Evolutionary conservation across 208 protist genomes (phyloP), one percentile per base, ranked within the genome.

Genomic region (Crithidia acanthocephali): DNA sequence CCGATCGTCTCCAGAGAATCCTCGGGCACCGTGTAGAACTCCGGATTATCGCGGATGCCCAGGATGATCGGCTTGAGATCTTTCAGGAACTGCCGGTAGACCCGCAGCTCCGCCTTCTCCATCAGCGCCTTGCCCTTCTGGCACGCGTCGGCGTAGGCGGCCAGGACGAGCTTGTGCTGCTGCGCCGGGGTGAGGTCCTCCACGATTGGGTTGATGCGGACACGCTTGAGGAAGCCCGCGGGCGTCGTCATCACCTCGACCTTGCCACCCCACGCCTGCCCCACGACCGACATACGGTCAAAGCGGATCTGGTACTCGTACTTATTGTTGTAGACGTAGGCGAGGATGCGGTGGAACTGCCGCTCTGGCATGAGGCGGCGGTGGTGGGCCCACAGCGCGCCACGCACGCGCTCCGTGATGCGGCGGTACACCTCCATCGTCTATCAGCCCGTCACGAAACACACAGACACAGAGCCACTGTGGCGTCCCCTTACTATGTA

Each of bases 251-350:
- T 79, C 32, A 97, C 93, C 79, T 97, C 93, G n/a, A 97, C 89
- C 0, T 74, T 63, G 2, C 93, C 93, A 20, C 67, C 89, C 83
- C 85, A 93, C 67, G 83, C 93, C 8, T 64, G 76, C 6, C 93
- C 93, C 5, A 95, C 90, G 9, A 96, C 88, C 27, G 86, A 81
- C 93, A 97, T 97, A 63, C 83, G 64, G 62, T 97, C 93, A 50
- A 97, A 95, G 1, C 93, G 91, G 25, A 97, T 92, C 58, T 97
- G 93, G 51, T 97, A 85, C 77, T 97, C 93, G 81, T 97, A 97
- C 78, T 97, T 97, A 85, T 97, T 95, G 74, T 95, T 95, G 76
- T 97, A 97, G 11, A 97, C 93, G 74, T 95, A 97, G 13, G 91
- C 93, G 18, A 97, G 78, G 52, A 97, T 95, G 75, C 93, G 91